Base-by-base conservation (phyloP, 2,329 filamentous ascomycete genomes). In the Dothideomycetes sp. region DNA sequence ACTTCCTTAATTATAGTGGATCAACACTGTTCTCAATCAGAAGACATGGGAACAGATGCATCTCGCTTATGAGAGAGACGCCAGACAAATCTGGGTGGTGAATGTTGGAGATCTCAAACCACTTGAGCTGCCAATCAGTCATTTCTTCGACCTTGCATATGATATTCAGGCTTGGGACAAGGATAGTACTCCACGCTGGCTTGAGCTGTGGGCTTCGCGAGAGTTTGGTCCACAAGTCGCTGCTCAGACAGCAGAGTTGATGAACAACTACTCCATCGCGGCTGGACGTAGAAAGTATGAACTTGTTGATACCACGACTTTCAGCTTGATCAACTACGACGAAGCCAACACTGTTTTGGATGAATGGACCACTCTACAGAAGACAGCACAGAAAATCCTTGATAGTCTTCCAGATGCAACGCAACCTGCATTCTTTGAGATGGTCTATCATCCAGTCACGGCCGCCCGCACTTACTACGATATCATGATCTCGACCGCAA, bases 91-190 rank as follows among this genome's bases (percentile, higher is more conserved):
- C 46, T 82, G 77, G 78, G 69, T 81, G 30, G 74, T 80, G 49
- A 82, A 82, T 47, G 74, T 81, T 15, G 78, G 76, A 28, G 78
- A 82, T 51, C 65, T 82, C 46, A 82, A 81, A 59, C 73, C 74
- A 1, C 64, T 77, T 10, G 75, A 82, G 61, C 67, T 82, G 12
- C 76, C 78, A 15, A 76, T 82, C 53, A 75, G 66, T 52, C 78
- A 82, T 56, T 82, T 78, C 61, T 63, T 83, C 47, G 78, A 82
- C 47, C 65, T 83, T 45, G 80, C 77, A 1, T 84, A 83, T 53
- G 74, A 83, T 51, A 70, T 73, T 16, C 60, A 70, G 15, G 54
- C 61, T 1, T 80, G 73, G 68, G 65, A 68, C n/a, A 66, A 71
- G 37, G 67, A 73, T 33, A 74, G 70, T 39, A 70, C 74, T 0